A percentile compares a stretch with the other conserved stretches of the same genome.
phyloP scores from a whole-genome alignment of 306 rosid genomes.

The Lupinus albus region DNA sequence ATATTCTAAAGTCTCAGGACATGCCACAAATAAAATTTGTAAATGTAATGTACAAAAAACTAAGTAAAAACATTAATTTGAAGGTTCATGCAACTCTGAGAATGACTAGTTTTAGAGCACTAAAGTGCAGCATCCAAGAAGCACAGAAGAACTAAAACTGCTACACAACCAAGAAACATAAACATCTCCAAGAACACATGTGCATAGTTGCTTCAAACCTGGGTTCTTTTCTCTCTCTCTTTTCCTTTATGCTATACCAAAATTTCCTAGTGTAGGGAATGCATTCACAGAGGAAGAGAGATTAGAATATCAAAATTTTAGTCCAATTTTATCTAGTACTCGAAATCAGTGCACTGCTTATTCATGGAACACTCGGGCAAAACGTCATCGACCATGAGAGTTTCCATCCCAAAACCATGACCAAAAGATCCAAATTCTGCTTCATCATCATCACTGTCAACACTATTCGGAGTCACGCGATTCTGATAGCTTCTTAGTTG shows the following conservation, averaged over 20 bases:
- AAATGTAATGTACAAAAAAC: too few species aligned
- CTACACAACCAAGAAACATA: slow-evolving; percentile 29
- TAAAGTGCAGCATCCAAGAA: slow-evolving; percentile 44
- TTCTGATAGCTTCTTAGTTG: slow-evolving; percentile 81
- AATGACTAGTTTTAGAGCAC: slow-evolving; percentile 40
- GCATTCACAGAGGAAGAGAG: too few species aligned
- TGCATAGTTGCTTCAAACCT: slow-evolving; percentile 37
- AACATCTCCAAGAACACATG: slow-evolving; percentile 22
- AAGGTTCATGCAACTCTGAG: background rate
- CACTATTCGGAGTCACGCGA: slow-evolving; percentile 60
- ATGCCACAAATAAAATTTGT: background rate
- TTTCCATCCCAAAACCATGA: slow-evolving; percentile 54
- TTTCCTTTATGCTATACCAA: slow-evolving; percentile 15
- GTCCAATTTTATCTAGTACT: slow-evolving; percentile 38
- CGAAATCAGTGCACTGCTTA: slow-evolving; percentile 57
- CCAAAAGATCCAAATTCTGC: slow-evolving; percentile 64
- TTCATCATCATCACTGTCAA: slow-evolving; percentile 89
- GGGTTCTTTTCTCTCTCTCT: background rate
- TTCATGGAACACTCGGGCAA: slow-evolving; percentile 46
- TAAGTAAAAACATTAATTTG: slow-evolving; percentile 12
- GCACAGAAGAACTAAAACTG: slow-evolving; percentile 6
- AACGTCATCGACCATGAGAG: slow-evolving; percentile 30
- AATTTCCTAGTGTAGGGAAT: background rate
- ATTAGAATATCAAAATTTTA: slow-evolving; percentile 7
- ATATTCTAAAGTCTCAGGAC: slow-evolving; percentile 8